Conservation (phyloP, 805 yeast species). For the Candida easanensis region DNA sequence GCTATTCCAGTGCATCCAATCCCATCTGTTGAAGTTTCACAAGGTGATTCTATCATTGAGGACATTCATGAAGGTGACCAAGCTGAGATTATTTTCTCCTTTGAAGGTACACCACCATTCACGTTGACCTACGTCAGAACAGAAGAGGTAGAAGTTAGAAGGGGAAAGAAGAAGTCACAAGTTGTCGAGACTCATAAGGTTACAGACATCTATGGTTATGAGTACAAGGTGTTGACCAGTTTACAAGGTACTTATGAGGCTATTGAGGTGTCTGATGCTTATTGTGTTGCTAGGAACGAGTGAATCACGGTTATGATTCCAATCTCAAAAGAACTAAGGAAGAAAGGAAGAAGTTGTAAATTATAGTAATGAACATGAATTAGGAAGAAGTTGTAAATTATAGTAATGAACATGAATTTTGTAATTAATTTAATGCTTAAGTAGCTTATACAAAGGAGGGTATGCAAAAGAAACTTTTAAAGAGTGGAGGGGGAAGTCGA, state of each 20-base stretch:
- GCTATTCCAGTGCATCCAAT: conserved; percentile 47
- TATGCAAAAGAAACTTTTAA: too few species aligned
- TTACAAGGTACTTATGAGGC: conserved; percentile 95
- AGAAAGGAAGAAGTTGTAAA: neutral
- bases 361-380: conserved; percentile 2
- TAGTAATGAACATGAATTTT: conserved; percentile 3
- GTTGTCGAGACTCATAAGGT: conserved; percentile 60
- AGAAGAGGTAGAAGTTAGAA: conserved; percentile 40
- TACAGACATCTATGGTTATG: conserved; percentile 61
- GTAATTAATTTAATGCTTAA: too few species aligned
- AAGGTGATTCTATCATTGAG: conserved; percentile 71
- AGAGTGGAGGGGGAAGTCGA: too few species aligned
- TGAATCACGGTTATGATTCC: too few species aligned
- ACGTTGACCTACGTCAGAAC: conserved; percentile 79
- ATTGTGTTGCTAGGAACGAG: conserved; percentile 55
- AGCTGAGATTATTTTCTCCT: conserved; percentile 79
- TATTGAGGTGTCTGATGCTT: conserved; percentile 80
- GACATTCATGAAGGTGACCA: conserved; percentile 95
- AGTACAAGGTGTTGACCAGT: conserved; percentile 71
- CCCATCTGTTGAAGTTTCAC: conserved; percentile 79
- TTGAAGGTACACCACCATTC: conserved; percentile 91
- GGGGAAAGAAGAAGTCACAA: conserved; percentile 46
- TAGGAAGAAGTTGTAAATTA: neutral
- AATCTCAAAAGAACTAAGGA: neutral
- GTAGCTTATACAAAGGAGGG: too few species aligned